A percentile compares a stretch with the other conserved stretches of the same genome.
Evolutionary conservation across 2,329 filamentous ascomycete species (phyloP).

Genomic region (Microsporum canis): DNA sequence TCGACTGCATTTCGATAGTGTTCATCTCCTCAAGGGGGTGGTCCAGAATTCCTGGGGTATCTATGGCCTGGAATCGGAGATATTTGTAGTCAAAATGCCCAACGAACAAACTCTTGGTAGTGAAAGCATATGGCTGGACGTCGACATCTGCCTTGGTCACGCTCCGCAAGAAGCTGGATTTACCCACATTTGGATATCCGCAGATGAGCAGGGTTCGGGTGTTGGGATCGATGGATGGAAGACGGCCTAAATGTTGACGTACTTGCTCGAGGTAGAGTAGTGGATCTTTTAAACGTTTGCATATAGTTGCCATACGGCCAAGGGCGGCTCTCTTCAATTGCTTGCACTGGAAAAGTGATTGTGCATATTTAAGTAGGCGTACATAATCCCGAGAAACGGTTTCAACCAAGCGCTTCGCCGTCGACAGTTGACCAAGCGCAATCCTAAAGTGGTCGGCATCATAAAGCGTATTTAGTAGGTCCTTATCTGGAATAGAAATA

Average conservation of each 20-base stretch:
- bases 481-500: slow-evolving; percentile 44
- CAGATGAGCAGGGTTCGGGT: slow-evolving; percentile 92
- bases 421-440: slow-evolving; percentile 88
- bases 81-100: slow-evolving; percentile 98
- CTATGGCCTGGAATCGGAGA: slow-evolving; percentile 79
- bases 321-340: slow-evolving; percentile 93
- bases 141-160: slow-evolving; percentile 92
- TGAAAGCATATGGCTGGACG: slow-evolving; percentile 96
- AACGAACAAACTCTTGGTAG: slow-evolving; percentile 92
- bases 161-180: slow-evolving; percentile 87
- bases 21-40: slow-evolving; percentile 99
- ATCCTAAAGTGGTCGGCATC: slow-evolving; percentile 97
- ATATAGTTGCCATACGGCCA: slow-evolving; percentile 96
- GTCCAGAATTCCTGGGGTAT: slow-evolving; percentile 96
- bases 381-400: slow-evolving; percentile 94
- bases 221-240: slow-evolving; percentile 96
- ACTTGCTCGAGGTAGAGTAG: slow-evolving; percentile 93
- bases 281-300: slow-evolving; percentile 87
- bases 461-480: slow-evolving; percentile 93
- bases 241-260: slow-evolving; percentile 89
- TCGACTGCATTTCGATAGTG: slow-evolving; percentile 98
- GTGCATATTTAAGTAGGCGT: slow-evolving; percentile 88
- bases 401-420: slow-evolving; percentile 92
- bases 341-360: slow-evolving; percentile 97
- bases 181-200: slow-evolving; percentile 95